phyloP scores from a whole-genome alignment of 2,329 filamentous ascomycete genomes.

The Pseudogymnoascus sp. region DNA sequence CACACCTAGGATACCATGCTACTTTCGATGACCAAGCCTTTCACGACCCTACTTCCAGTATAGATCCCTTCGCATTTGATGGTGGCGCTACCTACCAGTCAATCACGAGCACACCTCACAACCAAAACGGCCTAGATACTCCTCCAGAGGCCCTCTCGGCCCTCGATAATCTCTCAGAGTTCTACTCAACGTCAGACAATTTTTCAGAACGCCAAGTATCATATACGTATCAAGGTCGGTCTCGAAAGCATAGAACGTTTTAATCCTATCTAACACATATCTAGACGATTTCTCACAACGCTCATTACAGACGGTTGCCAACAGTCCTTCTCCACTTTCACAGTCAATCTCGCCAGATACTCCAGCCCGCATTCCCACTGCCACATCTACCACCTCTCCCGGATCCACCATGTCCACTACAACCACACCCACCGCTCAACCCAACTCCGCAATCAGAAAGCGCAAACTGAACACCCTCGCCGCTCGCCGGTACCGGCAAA shows the following conservation, averaged over 20 bases:
- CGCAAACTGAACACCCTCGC: slow-evolving; percentile 61
- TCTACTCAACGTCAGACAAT: background rate
- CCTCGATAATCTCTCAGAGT: background rate
- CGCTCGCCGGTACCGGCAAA: slow-evolving; percentile 63
- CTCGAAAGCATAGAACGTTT: background rate
- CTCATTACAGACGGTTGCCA: background rate
- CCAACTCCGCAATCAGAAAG: slow-evolving; percentile 34
- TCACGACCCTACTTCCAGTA: background rate
- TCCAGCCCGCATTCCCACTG: background rate
- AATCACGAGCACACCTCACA: background rate
- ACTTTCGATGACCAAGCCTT: slow-evolving; percentile 6
- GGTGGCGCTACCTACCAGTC: slow-evolving; percentile 1
- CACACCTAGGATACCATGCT: background rate
- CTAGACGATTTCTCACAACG: background rate
- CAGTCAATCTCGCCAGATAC: background rate
- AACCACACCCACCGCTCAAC: slow-evolving; percentile 1
- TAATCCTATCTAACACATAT: background rate
- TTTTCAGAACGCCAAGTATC: background rate
- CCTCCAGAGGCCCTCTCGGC: background rate
- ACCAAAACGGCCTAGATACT: slow-evolving; percentile 2
- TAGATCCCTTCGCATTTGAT: background rate
- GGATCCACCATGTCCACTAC: slow-evolving; percentile 7
- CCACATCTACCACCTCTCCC: background rate
- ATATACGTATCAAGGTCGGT: slow-evolving; percentile 8
- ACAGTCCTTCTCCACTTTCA: background rate